Evolutionary conservation across 73 alveolate species (phyloP).

Genomic region (Tetrahymena elliotti): DNA sequence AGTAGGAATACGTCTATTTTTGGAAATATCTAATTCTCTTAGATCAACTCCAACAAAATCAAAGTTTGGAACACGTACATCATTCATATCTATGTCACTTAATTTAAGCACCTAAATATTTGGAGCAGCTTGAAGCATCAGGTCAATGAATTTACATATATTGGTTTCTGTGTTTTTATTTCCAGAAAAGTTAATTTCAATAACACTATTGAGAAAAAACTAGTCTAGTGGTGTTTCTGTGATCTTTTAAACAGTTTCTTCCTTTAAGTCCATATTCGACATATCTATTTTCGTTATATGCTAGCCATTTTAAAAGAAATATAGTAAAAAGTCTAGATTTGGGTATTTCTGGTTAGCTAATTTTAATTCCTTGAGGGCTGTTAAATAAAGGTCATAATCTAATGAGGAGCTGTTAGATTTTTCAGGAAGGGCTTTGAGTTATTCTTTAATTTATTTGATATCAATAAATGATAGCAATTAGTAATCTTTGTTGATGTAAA

Average conservation of each 20-base stretch:
- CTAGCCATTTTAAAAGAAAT: neutral
- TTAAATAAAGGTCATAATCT: neutral
- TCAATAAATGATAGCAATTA: neutral
- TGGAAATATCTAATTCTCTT: neutral
- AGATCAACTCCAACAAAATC: neutral
- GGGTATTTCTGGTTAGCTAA: neutral
- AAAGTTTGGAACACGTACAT: neutral
- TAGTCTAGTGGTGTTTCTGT: neutral
- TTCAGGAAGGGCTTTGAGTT: neutral
- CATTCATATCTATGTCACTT: neutral
- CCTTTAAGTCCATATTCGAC: neutral
- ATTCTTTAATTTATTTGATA: neutral
- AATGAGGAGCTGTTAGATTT: neutral
- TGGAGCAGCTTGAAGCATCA: neutral
- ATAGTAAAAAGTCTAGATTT: neutral
- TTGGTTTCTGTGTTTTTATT: neutral
- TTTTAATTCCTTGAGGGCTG: neutral
- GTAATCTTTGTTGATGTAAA: neutral
- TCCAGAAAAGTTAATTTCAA: neutral
- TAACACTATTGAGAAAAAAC: neutral
- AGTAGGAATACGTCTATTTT: neutral
- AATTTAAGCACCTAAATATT: neutral
- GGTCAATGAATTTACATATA: neutral
- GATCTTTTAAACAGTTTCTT: neutral
- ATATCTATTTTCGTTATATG: neutral